These are phyloP conservation scores for Opeltia flavorubescens DNA, from an alignment of 495 filamentous ascomycete species.

Conservation along the genomic window DNA sequence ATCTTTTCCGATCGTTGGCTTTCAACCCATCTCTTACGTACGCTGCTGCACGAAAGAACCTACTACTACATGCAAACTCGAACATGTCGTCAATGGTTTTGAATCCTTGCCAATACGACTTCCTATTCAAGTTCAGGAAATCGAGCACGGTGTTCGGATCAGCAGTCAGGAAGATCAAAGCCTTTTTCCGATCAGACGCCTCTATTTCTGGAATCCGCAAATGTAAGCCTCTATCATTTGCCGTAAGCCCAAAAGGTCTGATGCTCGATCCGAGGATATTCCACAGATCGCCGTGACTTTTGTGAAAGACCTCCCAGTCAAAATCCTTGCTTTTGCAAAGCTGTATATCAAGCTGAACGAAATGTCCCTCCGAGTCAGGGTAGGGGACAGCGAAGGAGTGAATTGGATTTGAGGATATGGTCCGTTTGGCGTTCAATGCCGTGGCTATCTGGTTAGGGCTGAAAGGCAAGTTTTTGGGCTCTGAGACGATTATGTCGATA, in stretches of 20 bases:
- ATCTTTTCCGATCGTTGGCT: slow-evolving; percentile 17
- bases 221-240: slow-evolving; percentile 43
- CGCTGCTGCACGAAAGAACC: slow-evolving; percentile 28
- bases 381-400: slow-evolving; percentile 33
- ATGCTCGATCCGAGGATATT: slow-evolving; percentile 48
- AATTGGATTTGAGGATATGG: not conserved
- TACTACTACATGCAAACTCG: slow-evolving; percentile 35
- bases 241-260: slow-evolving; percentile 45
- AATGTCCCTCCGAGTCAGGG: slow-evolving; percentile 22
- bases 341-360: slow-evolving; percentile 52
- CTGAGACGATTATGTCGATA: slow-evolving; percentile 42
- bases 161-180: slow-evolving; percentile 40
- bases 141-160: slow-evolving; percentile 36
- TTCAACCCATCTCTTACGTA: slow-evolving; percentile 11
- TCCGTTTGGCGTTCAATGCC: slow-evolving; percentile 8
- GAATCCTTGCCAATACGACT: slow-evolving; percentile 32
- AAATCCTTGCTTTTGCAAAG: slow-evolving; percentile 30
- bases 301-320: slow-evolving; percentile 46
- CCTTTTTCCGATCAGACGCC: slow-evolving; percentile 32
- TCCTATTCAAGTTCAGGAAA: slow-evolving; percentile 42
- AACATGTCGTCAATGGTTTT: slow-evolving; percentile 37
- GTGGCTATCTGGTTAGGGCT: slow-evolving; percentile 1
- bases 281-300: slow-evolving; percentile 52
- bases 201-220: slow-evolving; percentile 52
- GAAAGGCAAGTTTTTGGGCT: slow-evolving; percentile 14